A percentile compares a stretch with the other conserved stretches of the same genome.
Conservation (phyloP, 352 stramenopile genomes). For the Blastocystis hominis region DNA sequence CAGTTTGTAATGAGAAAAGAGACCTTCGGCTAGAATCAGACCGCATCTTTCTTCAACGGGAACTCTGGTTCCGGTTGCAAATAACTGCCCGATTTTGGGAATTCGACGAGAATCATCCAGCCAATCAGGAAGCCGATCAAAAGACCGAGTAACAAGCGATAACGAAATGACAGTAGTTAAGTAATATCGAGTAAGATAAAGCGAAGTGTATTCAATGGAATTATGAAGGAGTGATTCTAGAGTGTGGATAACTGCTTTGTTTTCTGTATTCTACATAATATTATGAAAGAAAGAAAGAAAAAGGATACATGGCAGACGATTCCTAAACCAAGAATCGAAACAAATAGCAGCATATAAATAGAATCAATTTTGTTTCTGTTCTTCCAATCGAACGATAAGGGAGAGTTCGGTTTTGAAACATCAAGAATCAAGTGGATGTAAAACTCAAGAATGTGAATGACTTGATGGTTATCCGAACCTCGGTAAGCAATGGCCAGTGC, state of each 20-base stretch:
- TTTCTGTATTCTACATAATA: not conserved
- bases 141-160: not conserved
- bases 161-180: not conserved
- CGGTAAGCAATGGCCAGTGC: not conserved
- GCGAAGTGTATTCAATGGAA: not conserved
- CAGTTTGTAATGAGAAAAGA: not conserved
- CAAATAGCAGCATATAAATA: constrained; percentile 13
- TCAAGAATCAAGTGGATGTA: not conserved
- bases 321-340: not conserved
- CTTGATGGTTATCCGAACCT: not conserved
- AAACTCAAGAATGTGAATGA: not conserved
- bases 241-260: not conserved
- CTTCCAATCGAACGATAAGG: not conserved
- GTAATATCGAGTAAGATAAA: not conserved
- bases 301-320: not conserved
- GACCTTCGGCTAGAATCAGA: not conserved
- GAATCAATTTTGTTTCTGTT: not conserved
- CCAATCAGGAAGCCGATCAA: not conserved
- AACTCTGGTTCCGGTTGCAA: not conserved
- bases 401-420: not conserved
- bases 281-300: not conserved
- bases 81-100: not conserved
- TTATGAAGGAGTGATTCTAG: not conserved
- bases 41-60: not conserved
- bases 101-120: not conserved